Evolutionary conservation across 345 rosid species (phyloP).

Genomic region (Syzygium grande): DNA sequence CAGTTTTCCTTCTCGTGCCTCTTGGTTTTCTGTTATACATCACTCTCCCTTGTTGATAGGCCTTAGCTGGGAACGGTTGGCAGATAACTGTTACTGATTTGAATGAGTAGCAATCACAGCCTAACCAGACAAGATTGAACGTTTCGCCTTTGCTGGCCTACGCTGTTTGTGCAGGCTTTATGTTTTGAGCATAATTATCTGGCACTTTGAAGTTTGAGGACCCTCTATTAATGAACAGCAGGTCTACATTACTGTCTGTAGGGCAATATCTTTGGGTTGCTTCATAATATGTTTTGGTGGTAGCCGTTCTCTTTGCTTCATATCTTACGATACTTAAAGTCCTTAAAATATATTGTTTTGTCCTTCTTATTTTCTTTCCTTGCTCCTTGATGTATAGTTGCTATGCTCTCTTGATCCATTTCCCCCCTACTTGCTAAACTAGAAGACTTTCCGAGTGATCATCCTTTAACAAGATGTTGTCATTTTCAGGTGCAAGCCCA

Average conservation of each 20-base stretch:
- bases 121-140: neutral
- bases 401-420: neutral
- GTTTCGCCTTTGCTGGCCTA: neutral
- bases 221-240: neutral
- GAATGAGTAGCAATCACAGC: neutral
- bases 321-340: neutral
- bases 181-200: neutral
- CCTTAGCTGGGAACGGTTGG: neutral
- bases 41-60: neutral
- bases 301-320: neutral
- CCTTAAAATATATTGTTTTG: neutral
- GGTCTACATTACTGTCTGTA: neutral
- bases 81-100: neutral
- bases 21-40: neutral
- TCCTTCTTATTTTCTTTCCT: neutral
- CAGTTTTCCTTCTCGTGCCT: neutral
- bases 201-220: neutral
- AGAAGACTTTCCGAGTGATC: neutral
- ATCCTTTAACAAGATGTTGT: neutral
- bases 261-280: neutral
- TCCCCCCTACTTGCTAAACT: neutral
- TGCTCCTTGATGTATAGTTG: neutral
- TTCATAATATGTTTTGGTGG: too few species aligned
- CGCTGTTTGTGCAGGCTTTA: neutral
- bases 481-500: slow-evolving; percentile 86